Evolutionary conservation across 371 early-diverging fungal genomes (phyloP).

Genomic region (Syncephalastrum racemosum): DNA sequence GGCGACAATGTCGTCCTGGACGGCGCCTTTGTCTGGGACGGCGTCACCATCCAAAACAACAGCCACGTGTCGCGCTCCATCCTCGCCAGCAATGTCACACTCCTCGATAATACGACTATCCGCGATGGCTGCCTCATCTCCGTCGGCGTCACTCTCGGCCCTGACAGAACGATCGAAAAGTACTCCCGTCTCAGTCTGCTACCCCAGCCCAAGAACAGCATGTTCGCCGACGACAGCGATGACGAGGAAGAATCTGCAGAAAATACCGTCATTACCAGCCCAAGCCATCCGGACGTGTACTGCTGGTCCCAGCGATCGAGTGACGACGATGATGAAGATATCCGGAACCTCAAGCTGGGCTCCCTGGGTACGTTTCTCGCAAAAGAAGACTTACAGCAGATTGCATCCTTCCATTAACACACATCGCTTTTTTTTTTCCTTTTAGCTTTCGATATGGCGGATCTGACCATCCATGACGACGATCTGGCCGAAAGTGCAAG

Average conservation of each 20-base stretch:
- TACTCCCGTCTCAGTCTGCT: slow-evolving; percentile 67
- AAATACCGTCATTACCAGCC: slow-evolving; percentile 37
- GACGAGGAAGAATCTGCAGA: slow-evolving; percentile 52
- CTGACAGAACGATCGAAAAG: slow-evolving; percentile 66
- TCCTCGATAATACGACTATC: slow-evolving; percentile 67
- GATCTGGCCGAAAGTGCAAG: slow-evolving; percentile 55
- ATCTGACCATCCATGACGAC: slow-evolving; percentile 35
- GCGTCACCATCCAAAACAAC: slow-evolving; percentile 65
- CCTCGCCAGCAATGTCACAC: slow-evolving; percentile 67
- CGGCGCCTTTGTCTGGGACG: slow-evolving; percentile 86
- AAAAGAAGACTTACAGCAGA: background rate
- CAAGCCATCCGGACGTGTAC: slow-evolving; percentile 40
- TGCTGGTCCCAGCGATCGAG: slow-evolving; percentile 44
- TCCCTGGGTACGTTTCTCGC: slow-evolving; percentile 31
- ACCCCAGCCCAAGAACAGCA: slow-evolving; percentile 43
- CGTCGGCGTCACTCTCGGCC: slow-evolving; percentile 70
- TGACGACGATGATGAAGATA: slow-evolving; percentile 48
- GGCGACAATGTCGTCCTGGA: slow-evolving; percentile 73
- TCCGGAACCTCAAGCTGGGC: slow-evolving; percentile 47
- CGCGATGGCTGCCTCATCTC: slow-evolving; percentile 74
- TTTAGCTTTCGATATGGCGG: slow-evolving; percentile 43
- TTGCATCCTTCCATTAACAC: background rate
- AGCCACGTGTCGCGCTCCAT: slow-evolving; percentile 69
- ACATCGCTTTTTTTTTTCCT: background rate
- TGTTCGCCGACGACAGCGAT: slow-evolving; percentile 47